phyloP scores from a whole-genome alignment of 352 stramenopile species.

The Halophytophthora polymorphica region DNA sequence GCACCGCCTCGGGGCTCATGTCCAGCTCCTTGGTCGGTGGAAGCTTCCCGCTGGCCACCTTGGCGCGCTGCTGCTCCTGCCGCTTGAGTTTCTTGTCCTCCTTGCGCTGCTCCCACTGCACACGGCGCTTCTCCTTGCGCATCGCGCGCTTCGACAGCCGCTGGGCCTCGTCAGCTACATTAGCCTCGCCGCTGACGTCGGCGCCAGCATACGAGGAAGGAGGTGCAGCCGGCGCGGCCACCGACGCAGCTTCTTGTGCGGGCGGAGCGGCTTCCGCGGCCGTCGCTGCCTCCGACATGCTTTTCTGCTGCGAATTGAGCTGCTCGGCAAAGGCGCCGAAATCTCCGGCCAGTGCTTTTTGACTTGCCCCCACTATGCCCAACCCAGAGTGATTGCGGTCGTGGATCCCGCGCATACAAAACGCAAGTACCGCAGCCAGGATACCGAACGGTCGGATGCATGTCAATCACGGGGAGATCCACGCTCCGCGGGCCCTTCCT shows the following conservation, averaged over 20 bases:
- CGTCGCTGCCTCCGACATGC: constrained; percentile 2
- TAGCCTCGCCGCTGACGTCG: constrained; percentile 4
- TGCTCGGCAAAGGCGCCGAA: constrained; percentile 1
- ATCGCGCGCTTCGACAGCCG: constrained; percentile 53
- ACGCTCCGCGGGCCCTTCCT: too few species aligned
- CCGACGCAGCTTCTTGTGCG: neutral
- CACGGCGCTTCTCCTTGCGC: constrained; percentile 55
- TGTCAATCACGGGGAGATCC: too few species aligned
- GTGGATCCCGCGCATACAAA: neutral
- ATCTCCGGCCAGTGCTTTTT: constrained; percentile 13
- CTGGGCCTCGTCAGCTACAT: constrained; percentile 2
- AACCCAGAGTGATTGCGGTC: neutral
- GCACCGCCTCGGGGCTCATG: constrained; percentile 76
- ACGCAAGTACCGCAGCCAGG: too few species aligned
- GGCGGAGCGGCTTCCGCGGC: neutral
- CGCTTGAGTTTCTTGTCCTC: constrained; percentile 82
- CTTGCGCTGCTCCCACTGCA: constrained; percentile 79
- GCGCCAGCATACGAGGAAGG: too few species aligned
- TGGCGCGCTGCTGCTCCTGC: constrained; percentile 41
- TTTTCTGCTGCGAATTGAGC: constrained; percentile 3
- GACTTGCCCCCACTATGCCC: constrained; percentile 15
- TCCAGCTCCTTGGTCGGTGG: constrained; percentile 52
- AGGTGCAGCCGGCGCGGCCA: neutral
- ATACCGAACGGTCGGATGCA: too few species aligned
- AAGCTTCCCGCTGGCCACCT: constrained; percentile 23